Evolutionary conservation across 495 filamentous ascomycete genomes (phyloP).

Genomic region (Elaphomyces granulatus): DNA sequence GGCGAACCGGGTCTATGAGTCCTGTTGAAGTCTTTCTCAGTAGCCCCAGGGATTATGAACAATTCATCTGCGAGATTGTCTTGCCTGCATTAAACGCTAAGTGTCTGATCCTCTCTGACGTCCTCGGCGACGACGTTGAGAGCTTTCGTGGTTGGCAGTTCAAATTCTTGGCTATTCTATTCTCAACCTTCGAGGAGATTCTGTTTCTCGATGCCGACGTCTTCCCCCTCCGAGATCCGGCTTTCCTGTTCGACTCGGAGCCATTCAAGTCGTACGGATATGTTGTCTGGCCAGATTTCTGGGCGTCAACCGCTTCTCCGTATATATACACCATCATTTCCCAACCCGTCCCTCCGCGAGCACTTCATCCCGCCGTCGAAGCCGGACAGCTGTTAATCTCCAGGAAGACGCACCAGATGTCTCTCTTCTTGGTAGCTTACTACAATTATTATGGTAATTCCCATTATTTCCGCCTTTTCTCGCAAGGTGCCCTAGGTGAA

Average conservation of each 20-base stretch:
- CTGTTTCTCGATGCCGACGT: constrained; percentile 49
- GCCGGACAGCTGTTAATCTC: constrained; percentile 43
- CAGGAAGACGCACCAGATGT: constrained; percentile 36
- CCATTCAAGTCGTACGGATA: constrained; percentile 39
- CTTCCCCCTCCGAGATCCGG: constrained; percentile 39
- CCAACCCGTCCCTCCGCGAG: constrained; percentile 24
- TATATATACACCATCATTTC: constrained; percentile 41
- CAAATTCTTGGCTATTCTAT: constrained; percentile 43
- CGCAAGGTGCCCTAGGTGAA: constrained; percentile 40
- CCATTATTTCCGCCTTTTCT: constrained; percentile 44
- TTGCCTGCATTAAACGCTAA: constrained; percentile 36
- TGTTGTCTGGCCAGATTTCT: constrained; percentile 51
- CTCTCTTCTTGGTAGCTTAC: constrained; percentile 43
- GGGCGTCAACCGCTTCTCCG: constrained; percentile 37
- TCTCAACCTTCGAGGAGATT: constrained; percentile 45
- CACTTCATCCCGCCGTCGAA: constrained; percentile 34
- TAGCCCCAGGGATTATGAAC: constrained; percentile 33
- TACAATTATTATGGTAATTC: constrained; percentile 49
- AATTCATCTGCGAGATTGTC: constrained; percentile 35
- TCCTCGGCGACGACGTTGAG: constrained; percentile 24
- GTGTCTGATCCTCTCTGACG: constrained; percentile 37
- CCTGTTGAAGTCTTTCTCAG: constrained; percentile 47
- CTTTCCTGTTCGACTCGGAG: constrained; percentile 33
- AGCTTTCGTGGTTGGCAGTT: constrained; percentile 47
- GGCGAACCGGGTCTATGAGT: constrained; percentile 38